These are phyloP conservation scores for Angomonas desouzai DNA, from an alignment of 208 protist species.

Conservation along the genomic window DNA sequence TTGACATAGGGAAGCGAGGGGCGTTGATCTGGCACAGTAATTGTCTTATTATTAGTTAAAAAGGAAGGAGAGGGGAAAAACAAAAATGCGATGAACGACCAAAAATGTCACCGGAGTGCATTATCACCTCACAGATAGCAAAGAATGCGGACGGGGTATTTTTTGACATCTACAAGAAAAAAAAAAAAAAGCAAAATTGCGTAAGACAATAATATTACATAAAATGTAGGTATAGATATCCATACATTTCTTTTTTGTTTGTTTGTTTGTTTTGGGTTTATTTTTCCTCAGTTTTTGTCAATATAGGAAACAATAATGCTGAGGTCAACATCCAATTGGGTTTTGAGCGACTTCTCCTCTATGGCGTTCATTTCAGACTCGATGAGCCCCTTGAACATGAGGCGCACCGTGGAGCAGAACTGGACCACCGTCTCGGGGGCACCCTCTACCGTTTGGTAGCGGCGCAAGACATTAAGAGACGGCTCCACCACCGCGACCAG, in stretches of 20 bases:
- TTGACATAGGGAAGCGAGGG: background rate
- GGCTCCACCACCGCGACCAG: conserved; percentile 35
- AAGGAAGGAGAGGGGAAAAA: too few relatives aligned
- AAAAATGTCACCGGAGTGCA: too few relatives aligned
- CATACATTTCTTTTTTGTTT: too few relatives aligned
- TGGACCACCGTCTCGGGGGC: background rate
- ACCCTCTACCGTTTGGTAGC: conserved; percentile 7
- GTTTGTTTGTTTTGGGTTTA: too few relatives aligned
- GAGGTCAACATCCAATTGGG: background rate
- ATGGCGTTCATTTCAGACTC: conserved; percentile 3
- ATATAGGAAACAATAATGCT: background rate
- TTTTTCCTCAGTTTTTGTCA: conserved; percentile 9
- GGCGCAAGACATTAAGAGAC: conserved; percentile 31
- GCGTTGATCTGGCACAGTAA: background rate
- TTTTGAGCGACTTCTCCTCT: background rate
- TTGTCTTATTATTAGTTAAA: too few relatives aligned
- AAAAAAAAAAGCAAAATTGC: too few relatives aligned
- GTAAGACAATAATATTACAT: too few relatives aligned
- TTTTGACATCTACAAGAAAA: too few relatives aligned
- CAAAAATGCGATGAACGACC: too few relatives aligned
- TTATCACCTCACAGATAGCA: too few relatives aligned
- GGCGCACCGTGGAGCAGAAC: background rate
- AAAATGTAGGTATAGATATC: too few relatives aligned
- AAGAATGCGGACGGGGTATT: too few relatives aligned
- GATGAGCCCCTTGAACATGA: background rate